Base-by-base conservation (phyloP, 495 filamentous ascomycete species). In the Sporormia fimetaria region DNA sequence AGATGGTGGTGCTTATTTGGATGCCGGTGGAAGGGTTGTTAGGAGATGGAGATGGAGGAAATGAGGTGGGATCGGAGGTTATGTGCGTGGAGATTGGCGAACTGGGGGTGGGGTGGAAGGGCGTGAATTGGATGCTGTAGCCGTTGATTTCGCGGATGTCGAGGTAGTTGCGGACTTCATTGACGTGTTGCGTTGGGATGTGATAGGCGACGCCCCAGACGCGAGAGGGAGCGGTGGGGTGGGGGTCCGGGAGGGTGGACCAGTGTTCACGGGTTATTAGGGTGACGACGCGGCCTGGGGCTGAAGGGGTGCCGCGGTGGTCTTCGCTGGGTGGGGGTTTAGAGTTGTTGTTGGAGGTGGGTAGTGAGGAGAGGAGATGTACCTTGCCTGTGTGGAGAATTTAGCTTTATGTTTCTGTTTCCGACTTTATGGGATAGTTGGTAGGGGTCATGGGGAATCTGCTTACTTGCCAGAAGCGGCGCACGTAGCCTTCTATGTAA, bases 81-180 rank as follows among this genome's bases (percentile, higher is more conserved):
- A n/a, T n/a, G n/a, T n/a, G n/a, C n/a, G n/a, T n/a, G n/a, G n/a
- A n/a, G n/a, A n/a, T n/a, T 36, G 5, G 23, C 17, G 34, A 36
- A 45, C n/a, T n/a, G 15, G 31, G 24, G 7, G 45, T 24, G 6
- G 81, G 72, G 56, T 83, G 67, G 60, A 94, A 94, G 1, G 78
- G 75, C 15, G 83, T 87, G 60, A 83, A 83, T 56, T 92, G 84
- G 47, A 90, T 86, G 22, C 74, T 81, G 57, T 96, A 96, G 5
- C 92, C 92, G 58, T 96, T 90, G 52, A 95, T 94, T 63, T 99
- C 92, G 10, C 92, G 80, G 41, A 94, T 87, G 57, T 96, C 87
- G 24, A 99, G 84, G 60, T 95, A 87, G 38, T 81, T 71, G 42
- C 82, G 78, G 3, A 94, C 92, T 63, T 87, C 81, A 43, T 74